Evolutionary conservation across 2,329 filamentous ascomycete genomes (phyloP).

Genomic region (Periconia sp.): DNA sequence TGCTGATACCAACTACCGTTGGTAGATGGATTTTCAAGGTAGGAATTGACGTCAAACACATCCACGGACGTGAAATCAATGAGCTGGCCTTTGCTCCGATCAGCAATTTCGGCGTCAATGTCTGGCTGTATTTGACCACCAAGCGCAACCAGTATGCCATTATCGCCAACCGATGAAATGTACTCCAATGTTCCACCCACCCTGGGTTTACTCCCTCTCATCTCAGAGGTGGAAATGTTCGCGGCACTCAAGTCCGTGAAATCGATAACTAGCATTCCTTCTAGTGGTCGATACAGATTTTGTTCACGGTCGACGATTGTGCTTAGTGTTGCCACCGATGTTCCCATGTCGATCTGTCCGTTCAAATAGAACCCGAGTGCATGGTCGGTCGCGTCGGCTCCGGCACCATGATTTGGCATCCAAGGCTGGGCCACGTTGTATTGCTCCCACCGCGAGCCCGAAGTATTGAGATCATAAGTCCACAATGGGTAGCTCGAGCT

Average conservation of each 20-base stretch:
- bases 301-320: slow-evolving; percentile 16
- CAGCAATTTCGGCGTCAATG: neutral
- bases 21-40: slow-evolving; percentile 28
- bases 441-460: slow-evolving; percentile 21
- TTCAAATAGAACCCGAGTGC: slow-evolving; percentile 49
- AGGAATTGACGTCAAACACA: slow-evolving; percentile 50
- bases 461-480: slow-evolving; percentile 17
- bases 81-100: neutral
- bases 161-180: slow-evolving; percentile 41
- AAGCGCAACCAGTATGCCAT: slow-evolving; percentile 48
- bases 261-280: slow-evolving; percentile 51
- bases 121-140: slow-evolving; percentile 41
- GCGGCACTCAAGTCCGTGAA: slow-evolving; percentile 31
- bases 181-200: slow-evolving; percentile 48
- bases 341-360: slow-evolving; percentile 47
- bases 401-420: slow-evolving; percentile 46
- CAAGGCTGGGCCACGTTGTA: slow-evolving; percentile 21
- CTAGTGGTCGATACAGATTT: slow-evolving; percentile 27
- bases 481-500: slow-evolving; percentile 25
- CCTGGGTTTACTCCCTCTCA: slow-evolving; percentile 38
- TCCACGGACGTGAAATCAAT: slow-evolving; percentile 37
- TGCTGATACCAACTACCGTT: slow-evolving; percentile 53
- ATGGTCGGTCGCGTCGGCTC: slow-evolving; percentile 45
- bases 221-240: slow-evolving; percentile 47
- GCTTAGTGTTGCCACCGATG: slow-evolving; percentile 21